Base-by-base conservation (phyloP, 306 rosid species). In the Parietaria judaica region DNA sequence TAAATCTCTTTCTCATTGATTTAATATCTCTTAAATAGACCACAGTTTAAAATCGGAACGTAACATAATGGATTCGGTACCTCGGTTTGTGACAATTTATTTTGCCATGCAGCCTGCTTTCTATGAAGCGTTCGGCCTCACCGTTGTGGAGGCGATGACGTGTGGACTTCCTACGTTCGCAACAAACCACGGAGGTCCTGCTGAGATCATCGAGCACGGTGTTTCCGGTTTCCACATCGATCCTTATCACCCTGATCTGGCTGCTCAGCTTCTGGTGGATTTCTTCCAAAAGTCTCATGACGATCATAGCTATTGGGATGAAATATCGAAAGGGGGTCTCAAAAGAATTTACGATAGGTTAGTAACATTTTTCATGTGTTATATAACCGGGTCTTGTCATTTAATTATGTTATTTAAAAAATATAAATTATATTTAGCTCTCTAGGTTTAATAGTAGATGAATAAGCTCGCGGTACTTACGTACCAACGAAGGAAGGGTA, bases 121-220 rank as follows among this genome's bases (percentile, higher is more conserved):
- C 63, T 88, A 92, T 71, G 99, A 92, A 81, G 99, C 96, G 13
- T 92, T 92, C 72, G 99, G 99, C 47, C 95, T 92, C 43, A 92
- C 99, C 38, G 99, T 92, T 59, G 94, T 92, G 70, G 99, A 86
- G 85, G 88, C 95, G 57, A 86, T 92, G 99, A 88, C 87, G 36
- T 77, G 88, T 79, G 96, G 90, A 41, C 96, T 88, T 49, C 99
- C 99, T 1, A 86, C 88, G 43, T 86, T 92, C 72, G 96, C 99
- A 73, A 92, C 96, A 35, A 45, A 74, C 81, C 94, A 92, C 65
- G 96, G 95, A 68, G 96, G 99, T 66, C 99, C 96, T 58, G 95
- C 99, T 7, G 96, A 92, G 81, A 92, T 92, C 58, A 92, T 92
- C 13, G 96, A 88, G 76, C 79, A 88, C 4, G 94, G 94, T 56